Conservation (phyloP, 306 rosid genomes). For the Casuarina glauca region DNA sequence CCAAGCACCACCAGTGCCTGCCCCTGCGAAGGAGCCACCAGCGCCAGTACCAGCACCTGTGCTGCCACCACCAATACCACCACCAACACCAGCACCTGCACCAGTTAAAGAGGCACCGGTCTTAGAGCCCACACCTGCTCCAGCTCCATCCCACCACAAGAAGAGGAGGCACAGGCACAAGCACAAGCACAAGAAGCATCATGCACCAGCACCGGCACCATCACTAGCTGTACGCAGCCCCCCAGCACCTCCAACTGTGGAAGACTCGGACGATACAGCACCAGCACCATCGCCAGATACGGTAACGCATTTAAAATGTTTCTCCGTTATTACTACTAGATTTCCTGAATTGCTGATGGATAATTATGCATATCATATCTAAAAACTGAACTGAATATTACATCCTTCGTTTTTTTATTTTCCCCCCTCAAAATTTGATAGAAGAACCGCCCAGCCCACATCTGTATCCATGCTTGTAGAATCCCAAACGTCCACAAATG, state of each 20-base stretch:
- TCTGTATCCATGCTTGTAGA: neutral
- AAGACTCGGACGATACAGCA: slow-evolving; percentile 49
- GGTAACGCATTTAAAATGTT: slow-evolving; percentile 49
- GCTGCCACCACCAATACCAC: slow-evolving; percentile 54
- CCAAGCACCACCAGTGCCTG: slow-evolving; percentile 57
- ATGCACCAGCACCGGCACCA: slow-evolving; percentile 71
- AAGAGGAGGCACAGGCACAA: slow-evolving; percentile 55
- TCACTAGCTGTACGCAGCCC: slow-evolving; percentile 73
- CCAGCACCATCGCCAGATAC: slow-evolving; percentile 92
- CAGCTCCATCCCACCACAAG: slow-evolving; percentile 54
- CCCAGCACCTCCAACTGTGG: slow-evolving; percentile 78
- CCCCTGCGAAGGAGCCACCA: slow-evolving; percentile 52
- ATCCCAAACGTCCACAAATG: neutral
- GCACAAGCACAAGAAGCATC: slow-evolving; percentile 55
- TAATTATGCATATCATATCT: neutral
- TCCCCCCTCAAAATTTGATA: neutral
- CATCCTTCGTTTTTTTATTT: neutral
- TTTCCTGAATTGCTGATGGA: neutral
- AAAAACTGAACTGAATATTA: neutral
- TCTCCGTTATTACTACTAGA: slow-evolving; percentile 9
- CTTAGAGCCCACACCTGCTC: slow-evolving; percentile 36
- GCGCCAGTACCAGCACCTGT: slow-evolving; percentile 67
- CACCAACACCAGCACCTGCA: slow-evolving; percentile 54
- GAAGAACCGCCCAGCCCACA: neutral
- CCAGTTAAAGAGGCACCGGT: slow-evolving; percentile 39